Evolutionary conservation across 2,329 filamentous ascomycete species (phyloP).

Genomic region (Thielaviopsis ethacetica): DNA sequence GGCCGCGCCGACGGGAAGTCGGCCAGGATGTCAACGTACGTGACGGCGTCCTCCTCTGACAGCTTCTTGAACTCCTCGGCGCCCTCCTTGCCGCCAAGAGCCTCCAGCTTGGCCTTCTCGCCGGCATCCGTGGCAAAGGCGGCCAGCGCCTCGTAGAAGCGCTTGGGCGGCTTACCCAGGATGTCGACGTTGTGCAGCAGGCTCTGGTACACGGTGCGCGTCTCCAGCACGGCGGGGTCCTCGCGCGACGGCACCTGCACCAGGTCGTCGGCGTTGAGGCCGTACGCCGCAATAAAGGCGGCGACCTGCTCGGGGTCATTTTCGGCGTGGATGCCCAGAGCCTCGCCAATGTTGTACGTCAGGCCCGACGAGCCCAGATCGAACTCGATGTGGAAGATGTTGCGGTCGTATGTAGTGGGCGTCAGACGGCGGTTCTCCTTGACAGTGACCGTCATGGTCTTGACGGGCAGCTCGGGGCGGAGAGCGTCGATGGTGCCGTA

Average conservation of each 20-base stretch:
- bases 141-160: slow-evolving; percentile 86
- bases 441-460: slow-evolving; percentile 76
- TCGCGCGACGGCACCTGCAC: slow-evolving; percentile 88
- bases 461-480: slow-evolving; percentile 70
- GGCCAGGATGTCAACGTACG: slow-evolving; percentile 75
- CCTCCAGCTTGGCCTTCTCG: slow-evolving; percentile 65
- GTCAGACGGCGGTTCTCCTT: slow-evolving; percentile 93
- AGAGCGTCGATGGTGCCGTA: slow-evolving; percentile 59
- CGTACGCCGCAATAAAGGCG: slow-evolving; percentile 82
- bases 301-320: slow-evolving; percentile 68
- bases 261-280: slow-evolving; percentile 63
- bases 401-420: slow-evolving; percentile 76
- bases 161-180: slow-evolving; percentile 90
- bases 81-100: slow-evolving; percentile 62
- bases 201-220: slow-evolving; percentile 83
- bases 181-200: slow-evolving; percentile 89
- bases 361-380: slow-evolving; percentile 83
- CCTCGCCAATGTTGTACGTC: slow-evolving; percentile 93
- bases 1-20: slow-evolving; percentile 86
- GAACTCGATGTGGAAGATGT: slow-evolving; percentile 99
- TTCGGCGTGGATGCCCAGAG: slow-evolving; percentile 87
- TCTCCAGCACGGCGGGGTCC: slow-evolving; percentile 56
- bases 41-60: slow-evolving; percentile 77
- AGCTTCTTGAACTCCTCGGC: slow-evolving; percentile 84
- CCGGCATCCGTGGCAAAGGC: slow-evolving; percentile 70